A percentile compares a stretch with the other conserved stretches of the same genome.
Conservation (phyloP, 306 rosid species). For the Begonia masoniana region DNA sequence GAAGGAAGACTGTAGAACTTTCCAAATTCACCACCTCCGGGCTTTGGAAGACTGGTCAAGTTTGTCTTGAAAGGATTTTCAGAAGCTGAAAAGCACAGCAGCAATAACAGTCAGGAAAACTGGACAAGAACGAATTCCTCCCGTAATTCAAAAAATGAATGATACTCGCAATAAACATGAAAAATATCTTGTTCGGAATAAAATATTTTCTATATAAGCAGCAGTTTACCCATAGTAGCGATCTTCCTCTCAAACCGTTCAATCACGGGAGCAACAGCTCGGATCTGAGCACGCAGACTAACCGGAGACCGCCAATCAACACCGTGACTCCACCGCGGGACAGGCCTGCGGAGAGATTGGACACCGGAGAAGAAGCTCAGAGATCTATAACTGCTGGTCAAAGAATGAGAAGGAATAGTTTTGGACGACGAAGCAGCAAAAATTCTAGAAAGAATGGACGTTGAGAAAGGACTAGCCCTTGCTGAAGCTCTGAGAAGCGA, state of each 20-base stretch:
- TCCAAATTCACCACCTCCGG: constrained; percentile 81
- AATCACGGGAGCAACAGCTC: constrained; percentile 58
- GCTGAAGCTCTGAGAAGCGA: constrained; percentile 52
- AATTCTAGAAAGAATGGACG: constrained; percentile 31
- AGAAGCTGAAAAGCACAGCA: not conserved
- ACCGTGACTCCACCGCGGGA: constrained; percentile 68
- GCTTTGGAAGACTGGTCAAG: constrained; percentile 27
- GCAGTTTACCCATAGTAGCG: constrained; percentile 52
- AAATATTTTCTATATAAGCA: not conserved
- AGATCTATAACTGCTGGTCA: constrained; percentile 17
- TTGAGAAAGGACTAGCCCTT: constrained; percentile 28
- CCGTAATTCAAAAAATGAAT: not conserved
- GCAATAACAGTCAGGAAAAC: not conserved
- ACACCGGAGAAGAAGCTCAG: constrained; percentile 23
- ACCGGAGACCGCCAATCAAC: constrained; percentile 52
- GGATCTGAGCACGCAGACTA: constrained; percentile 76
- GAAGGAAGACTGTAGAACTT: constrained; percentile 83
- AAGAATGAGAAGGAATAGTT: constrained; percentile 5
- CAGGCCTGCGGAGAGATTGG: constrained; percentile 20
- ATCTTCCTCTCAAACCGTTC: constrained; percentile 63
- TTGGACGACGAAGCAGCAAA: constrained; percentile 13
- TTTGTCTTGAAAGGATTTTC: not conserved
- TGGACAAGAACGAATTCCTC: not conserved
- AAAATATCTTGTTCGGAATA: not conserved
- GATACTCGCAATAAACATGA: not conserved